Base-by-base conservation (phyloP, 306 rosid genomes). In the Vigna reflexopilosa region DNA sequence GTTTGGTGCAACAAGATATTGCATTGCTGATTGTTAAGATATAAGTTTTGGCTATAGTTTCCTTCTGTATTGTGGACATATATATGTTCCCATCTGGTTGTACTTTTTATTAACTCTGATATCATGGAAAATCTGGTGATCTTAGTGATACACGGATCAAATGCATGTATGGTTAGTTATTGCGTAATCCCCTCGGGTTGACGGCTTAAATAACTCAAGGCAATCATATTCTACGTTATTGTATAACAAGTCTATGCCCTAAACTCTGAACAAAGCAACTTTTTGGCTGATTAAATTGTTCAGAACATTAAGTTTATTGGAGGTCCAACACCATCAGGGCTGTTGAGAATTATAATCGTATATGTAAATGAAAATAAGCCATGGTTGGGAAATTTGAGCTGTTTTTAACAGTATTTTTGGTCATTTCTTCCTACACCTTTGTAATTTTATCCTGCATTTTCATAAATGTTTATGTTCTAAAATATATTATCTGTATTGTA, bases 1-100 rank as follows among this genome's bases (percentile, higher is more conserved):
- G 44, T 61, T 32, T 42, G 30, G 70, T 57, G 20, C 0, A 50
- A 45, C 40, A 59, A 40, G 8, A 51, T 62, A 62, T 67, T 44
- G 34, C 7, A 62, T 16, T 49, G 45, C 55, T 51, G 15, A 12
- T 45, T 44, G 42, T 48, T 22, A 66, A 64, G 74, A 71, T 76
- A 24, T 19, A 45, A 75, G 68, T 17, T 81, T 67, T 76, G 80
- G 76, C 52, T 16, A 22, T 51, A 56, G 69, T 66, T 70, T 50
- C 36, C 9, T 67, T 12, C 22, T 54, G 34, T 61, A 70, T 0
- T 52, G 48, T 67, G 58, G 54, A 58, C 44, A 19, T 24, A 54
- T 24, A 54, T 47, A 5, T 49, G 7, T 36, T 61, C n/a, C 50
- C 47, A 71, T 55, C 72, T 16, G 54, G 65, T 62, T 62, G 16